These are phyloP conservation scores for Schoenoplectus triqueter DNA, from an alignment of 202 grass and related monocot genomes.

Conservation along the genomic window DNA sequence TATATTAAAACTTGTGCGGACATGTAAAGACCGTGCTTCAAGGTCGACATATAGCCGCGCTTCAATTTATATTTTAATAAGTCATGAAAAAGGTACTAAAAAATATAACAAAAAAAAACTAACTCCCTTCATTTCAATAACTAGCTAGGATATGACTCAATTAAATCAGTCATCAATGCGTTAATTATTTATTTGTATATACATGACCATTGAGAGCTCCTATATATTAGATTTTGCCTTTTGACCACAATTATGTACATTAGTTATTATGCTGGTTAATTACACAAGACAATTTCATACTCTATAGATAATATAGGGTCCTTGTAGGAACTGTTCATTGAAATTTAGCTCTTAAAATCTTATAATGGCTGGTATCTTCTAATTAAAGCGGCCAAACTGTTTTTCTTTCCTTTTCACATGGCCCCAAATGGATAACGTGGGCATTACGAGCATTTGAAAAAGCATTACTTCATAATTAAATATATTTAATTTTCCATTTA, in stretches of 20 bases:
- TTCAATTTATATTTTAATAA: not conserved
- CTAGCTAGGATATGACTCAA: not conserved
- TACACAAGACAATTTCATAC: not conserved
- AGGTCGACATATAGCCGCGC: not conserved
- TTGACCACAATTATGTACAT: constrained; percentile 9
- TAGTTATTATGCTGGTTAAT: not conserved
- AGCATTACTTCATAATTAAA: not conserved
- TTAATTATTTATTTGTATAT: not conserved
- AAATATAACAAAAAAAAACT: not conserved
- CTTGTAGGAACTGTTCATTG: not conserved
- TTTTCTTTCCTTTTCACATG: constrained; percentile 30
- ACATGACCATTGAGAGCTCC: not conserved
- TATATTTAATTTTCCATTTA: not conserved
- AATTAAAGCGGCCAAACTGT: constrained; percentile 1
- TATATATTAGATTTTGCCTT: not conserved
- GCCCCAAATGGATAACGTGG: constrained; percentile 8
- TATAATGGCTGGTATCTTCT: not conserved
- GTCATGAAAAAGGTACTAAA: not conserved
- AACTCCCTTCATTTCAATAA: not conserved
- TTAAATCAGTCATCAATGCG: not conserved
- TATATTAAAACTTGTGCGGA: constrained; percentile 1
- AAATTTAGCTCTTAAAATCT: not conserved
- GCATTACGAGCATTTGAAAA: not conserved
- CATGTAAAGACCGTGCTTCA: not conserved
- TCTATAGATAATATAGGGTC: not conserved